These are phyloP conservation scores for Penicillium pulvis DNA, from an alignment of 495 filamentous ascomycete genomes.

Conservation along the genomic window DNA sequence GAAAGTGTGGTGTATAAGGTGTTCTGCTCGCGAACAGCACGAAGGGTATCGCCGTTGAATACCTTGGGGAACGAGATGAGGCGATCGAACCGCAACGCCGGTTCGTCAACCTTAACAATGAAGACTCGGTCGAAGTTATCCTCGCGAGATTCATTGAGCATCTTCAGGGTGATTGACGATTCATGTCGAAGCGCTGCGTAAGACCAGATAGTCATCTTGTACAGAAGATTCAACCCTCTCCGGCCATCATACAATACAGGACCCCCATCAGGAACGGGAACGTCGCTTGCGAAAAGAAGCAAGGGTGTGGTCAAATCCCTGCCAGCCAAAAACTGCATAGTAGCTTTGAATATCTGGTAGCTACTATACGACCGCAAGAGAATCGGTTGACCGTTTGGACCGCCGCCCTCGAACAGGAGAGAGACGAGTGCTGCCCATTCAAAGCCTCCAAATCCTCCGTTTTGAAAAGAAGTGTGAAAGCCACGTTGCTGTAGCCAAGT, in stretches of 20 bases:
- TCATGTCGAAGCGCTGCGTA: conserved; percentile 72
- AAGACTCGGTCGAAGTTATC: conserved; percentile 86
- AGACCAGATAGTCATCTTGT: conserved; percentile 89
- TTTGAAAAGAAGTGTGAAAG: conserved; percentile 61
- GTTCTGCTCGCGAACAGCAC: conserved; percentile 32
- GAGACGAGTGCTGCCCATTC: conserved; percentile 82
- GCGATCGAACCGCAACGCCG: conserved; percentile 74
- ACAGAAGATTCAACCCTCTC: conserved; percentile 78
- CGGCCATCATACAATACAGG: conserved; percentile 65
- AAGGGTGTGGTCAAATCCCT: conserved; percentile 70
- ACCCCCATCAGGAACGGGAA: conserved; percentile 31
- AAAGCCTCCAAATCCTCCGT: conserved; percentile 91
- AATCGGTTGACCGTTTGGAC: conserved; percentile 65
- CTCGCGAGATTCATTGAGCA: conserved; percentile 69
- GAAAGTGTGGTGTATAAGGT: conserved; percentile 61
- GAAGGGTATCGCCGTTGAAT: conserved; percentile 34
- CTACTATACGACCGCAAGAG: conserved; percentile 80
- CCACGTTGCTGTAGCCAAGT: conserved; percentile 90
- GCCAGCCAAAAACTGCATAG: conserved; percentile 76
- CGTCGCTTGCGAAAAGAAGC: conserved; percentile 46
- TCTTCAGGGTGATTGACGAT: conserved; percentile 66
- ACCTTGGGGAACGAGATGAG: conserved; percentile 36
- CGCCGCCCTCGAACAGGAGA: conserved; percentile 77
- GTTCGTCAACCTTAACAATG: conserved; percentile 68
- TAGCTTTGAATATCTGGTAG: conserved; percentile 93